Percentiles rank a stretch among this genome's conserved stretches.
Conservation (phyloP, 2,329 filamentous ascomycete species). For the Alternaria rosae region DNA sequence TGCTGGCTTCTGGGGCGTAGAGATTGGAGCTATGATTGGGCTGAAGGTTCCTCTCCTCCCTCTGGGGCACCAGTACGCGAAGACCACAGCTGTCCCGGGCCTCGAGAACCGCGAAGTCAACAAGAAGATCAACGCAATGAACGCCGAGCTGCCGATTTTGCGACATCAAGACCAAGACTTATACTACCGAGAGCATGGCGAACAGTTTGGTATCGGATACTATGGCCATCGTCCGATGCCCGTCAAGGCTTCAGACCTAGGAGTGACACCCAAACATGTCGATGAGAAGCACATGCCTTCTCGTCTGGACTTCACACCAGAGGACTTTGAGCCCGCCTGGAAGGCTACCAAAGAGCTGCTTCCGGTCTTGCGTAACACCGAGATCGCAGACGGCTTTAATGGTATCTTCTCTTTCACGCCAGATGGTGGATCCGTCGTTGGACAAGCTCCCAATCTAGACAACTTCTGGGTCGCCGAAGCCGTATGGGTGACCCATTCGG, state of each 20-base stretch:
- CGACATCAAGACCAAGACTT: slow-evolving; percentile 70
- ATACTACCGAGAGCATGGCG: slow-evolving; percentile 71
- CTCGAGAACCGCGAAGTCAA: slow-evolving; percentile 52
- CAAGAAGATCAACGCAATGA: slow-evolving; percentile 55
- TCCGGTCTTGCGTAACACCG: slow-evolving; percentile 59
- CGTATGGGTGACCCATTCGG: slow-evolving; percentile 72
- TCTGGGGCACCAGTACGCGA: slow-evolving; percentile 69
- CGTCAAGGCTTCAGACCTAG: slow-evolving; percentile 62
- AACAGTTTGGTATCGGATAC: slow-evolving; percentile 68
- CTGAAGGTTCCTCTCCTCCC: slow-evolving; percentile 66
- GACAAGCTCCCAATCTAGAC: slow-evolving; percentile 64
- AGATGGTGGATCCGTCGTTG: slow-evolving; percentile 67
- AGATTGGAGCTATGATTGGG: slow-evolving; percentile 68
- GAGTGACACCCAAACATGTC: slow-evolving; percentile 61
- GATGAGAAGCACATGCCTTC: slow-evolving; percentile 70
- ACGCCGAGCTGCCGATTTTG: slow-evolving; percentile 64
- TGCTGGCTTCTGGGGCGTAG: slow-evolving; percentile 71
- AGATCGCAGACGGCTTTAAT: slow-evolving; percentile 69
- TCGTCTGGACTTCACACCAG: slow-evolving; percentile 64
- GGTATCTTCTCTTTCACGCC: slow-evolving; percentile 72
- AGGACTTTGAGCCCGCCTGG: slow-evolving; percentile 70
- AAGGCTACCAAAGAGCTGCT: slow-evolving; percentile 62
- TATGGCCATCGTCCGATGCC: slow-evolving; percentile 71
- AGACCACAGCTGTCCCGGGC: slow-evolving; percentile 63
- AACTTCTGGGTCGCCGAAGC: slow-evolving; percentile 71